phyloP scores from a whole-genome alignment of 2,329 filamentous ascomycete genomes.

The Cercospora citrullina region DNA sequence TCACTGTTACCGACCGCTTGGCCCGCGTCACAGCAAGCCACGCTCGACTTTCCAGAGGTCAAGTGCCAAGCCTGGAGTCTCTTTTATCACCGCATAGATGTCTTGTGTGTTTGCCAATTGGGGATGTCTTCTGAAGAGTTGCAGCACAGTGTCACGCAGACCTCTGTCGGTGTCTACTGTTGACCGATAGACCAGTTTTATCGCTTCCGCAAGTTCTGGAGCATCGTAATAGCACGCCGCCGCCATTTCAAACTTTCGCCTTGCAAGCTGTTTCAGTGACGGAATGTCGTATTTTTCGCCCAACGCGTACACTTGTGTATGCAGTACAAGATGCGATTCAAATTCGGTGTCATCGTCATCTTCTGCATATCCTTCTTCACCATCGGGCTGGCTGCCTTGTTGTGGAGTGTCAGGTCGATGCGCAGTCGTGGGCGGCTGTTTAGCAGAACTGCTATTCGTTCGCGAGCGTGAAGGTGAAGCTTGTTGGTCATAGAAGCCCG shows the following conservation, averaged over 20 bases:
- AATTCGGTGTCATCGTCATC: conserved; percentile 40
- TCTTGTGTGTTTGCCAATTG: conserved; percentile 49
- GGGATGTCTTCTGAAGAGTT: conserved; percentile 50
- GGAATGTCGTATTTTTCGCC: conserved; percentile 55
- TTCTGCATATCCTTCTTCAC: conserved; percentile 41
- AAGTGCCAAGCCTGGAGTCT: conserved; percentile 49
- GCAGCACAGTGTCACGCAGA: conserved; percentile 50
- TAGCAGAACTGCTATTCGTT: neutral
- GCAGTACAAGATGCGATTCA: conserved; percentile 47
- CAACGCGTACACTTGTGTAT: conserved; percentile 52
- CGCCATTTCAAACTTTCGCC: conserved; percentile 49
- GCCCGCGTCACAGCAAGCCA: conserved; percentile 39
- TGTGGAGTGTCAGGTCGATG: conserved; percentile 29
- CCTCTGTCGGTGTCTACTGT: conserved; percentile 53
- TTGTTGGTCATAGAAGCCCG: conserved; percentile 32
- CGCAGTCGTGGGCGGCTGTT: neutral
- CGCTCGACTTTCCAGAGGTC: conserved; percentile 52
- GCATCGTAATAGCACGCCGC: conserved; percentile 47
- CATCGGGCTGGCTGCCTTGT: conserved; percentile 32
- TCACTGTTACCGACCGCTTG: neutral
- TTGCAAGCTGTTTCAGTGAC: conserved; percentile 49
- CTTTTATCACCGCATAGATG: conserved; percentile 47
- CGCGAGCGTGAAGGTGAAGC: neutral
- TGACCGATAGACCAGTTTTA: conserved; percentile 51
- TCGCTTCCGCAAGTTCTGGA: conserved; percentile 50